A percentile compares a stretch with the other conserved stretches of the same genome.
phyloP scores from a whole-genome alignment of 2,329 filamentous ascomycete genomes.

The Bertia moriformis region DNA sequence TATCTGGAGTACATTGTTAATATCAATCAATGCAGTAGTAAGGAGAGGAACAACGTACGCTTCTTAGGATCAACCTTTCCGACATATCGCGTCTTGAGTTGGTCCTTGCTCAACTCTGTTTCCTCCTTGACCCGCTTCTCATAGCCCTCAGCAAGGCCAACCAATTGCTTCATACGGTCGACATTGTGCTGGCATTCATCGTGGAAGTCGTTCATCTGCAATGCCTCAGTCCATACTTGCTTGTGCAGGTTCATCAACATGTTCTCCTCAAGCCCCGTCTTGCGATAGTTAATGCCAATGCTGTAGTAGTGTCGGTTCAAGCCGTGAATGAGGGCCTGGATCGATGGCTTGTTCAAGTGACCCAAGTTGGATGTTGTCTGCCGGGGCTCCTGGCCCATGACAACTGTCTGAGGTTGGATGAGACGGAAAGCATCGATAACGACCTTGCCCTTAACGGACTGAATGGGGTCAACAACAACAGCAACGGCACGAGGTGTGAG shows the following conservation, averaged over 20 bases:
- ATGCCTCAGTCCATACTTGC: conserved; percentile 95
- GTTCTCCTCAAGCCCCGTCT: conserved; percentile 94
- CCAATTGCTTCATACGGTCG: conserved; percentile 74
- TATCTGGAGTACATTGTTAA: conserved; percentile 24
- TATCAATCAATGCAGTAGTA: neutral
- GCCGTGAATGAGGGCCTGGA: conserved; percentile 94
- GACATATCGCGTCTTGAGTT: conserved; percentile 96
- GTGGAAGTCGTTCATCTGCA: conserved; percentile 93
- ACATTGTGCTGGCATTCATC: conserved; percentile 73
- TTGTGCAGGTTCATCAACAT: conserved; percentile 99
- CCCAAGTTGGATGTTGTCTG: conserved; percentile 97
- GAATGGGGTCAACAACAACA: conserved; percentile 94
- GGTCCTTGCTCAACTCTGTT: conserved; percentile 90
- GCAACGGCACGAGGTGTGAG: conserved; percentile 91
- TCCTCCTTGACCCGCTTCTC: conserved; percentile 99
- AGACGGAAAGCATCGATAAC: conserved; percentile 98
- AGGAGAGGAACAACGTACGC: conserved; percentile 19
- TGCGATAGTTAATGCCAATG: conserved; percentile 95
- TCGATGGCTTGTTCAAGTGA: conserved; percentile 98
- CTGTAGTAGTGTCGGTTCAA: conserved; percentile 98
- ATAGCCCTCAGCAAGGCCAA: conserved; percentile 83
- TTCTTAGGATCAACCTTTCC: conserved; percentile 99
- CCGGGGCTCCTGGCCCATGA: conserved; percentile 93
- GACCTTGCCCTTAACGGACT: conserved; percentile 98
- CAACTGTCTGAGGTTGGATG: conserved; percentile 93